Base-by-base conservation (phyloP, 345 rosid genomes). In the Capsella bursapastoris region DNA sequence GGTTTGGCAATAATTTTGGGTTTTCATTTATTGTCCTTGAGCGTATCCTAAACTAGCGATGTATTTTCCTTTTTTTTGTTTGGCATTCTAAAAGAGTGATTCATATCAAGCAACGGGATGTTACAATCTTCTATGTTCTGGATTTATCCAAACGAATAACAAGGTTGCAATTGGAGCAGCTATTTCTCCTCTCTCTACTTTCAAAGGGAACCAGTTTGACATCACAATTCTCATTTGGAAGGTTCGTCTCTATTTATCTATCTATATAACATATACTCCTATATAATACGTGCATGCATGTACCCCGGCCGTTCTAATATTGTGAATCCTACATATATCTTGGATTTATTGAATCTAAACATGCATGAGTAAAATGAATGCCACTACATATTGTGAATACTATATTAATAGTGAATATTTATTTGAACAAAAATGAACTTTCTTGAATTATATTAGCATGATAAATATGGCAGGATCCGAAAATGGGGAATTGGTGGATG, bases 111-210 rank as follows among this genome's bases (percentile, higher is more conserved):
- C 93, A 47, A 92, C 99, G 31, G 98, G 99, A 6, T 96, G 99
- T 73, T 96, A 96, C 84, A 96, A 96, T 72, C 97, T 96, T 34
- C 82, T 92, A 11, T 96, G 99, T 57, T 68, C 97, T 2, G 99
- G 99, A 64, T 96, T 96, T 77, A 84, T 96, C 73, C 99, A 92
- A 81, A 96, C 96, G n/a, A 89, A 92, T 50, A 87, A 93, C 62
- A 87, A 86, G 79, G 81, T 96, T 75, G 99, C 99, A 64, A 92
- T 96, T 73, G 99, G 99, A 27, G 99, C 99, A n/a, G 92, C 97
- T 80, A 96, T 96, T 70, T 96, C 98, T 57, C 98, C 99, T 11
- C 79, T 96, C 41, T 96, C 99, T 10, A 71, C 79, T 8, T 85
- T 65, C 64, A 68, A 78, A 60, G 84, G 80, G 66, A 85, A 80